These are phyloP conservation scores for Aspergillus oerlinghausenensis DNA, from an alignment of 2,329 filamentous ascomycete genomes.

Conservation along the genomic window DNA sequence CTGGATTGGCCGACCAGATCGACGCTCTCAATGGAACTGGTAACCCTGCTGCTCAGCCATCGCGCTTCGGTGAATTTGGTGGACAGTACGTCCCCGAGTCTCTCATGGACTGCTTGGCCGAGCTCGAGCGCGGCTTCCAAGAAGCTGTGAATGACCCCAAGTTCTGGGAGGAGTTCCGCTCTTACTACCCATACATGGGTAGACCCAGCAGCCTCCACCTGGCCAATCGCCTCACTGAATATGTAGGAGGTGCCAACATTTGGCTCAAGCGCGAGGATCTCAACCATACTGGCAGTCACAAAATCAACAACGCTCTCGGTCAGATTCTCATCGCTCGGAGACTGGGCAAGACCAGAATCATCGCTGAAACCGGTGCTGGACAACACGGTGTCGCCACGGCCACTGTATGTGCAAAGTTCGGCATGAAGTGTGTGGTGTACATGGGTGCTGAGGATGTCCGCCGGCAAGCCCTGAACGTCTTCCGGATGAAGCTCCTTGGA, in stretches of 20 bases:
- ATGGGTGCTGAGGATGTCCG: slow-evolving; percentile 98
- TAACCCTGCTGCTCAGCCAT: slow-evolving; percentile 60
- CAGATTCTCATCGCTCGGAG: slow-evolving; percentile 82
- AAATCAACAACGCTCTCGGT: slow-evolving; percentile 98
- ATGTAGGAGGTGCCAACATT: slow-evolving; percentile 89
- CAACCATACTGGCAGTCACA: slow-evolving; percentile 97
- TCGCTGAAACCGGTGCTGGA: slow-evolving; percentile 94
- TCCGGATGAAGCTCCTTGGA: slow-evolving; percentile 94
- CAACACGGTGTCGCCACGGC: slow-evolving; percentile 98
- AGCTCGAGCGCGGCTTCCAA: slow-evolving; percentile 89
- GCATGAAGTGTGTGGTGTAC: slow-evolving; percentile 95
- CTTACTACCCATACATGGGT: slow-evolving; percentile 96
- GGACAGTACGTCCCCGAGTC: slow-evolving; percentile 97
- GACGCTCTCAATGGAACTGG: slow-evolving; percentile 69
- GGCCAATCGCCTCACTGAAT: slow-evolving; percentile 79
- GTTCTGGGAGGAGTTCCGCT: slow-evolving; percentile 96
- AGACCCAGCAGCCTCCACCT: slow-evolving; percentile 87
- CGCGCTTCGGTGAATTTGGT: slow-evolving; percentile 91
- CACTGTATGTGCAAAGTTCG: slow-evolving; percentile 96
- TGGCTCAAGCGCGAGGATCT: slow-evolving; percentile 97
- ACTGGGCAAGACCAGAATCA: slow-evolving; percentile 93
- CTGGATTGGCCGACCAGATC: slow-evolving; percentile 75
- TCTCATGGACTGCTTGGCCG: slow-evolving; percentile 89
- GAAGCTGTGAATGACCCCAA: slow-evolving; percentile 77
- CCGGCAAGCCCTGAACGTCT: slow-evolving; percentile 93